A percentile compares a stretch with the other conserved stretches of the same genome.
phyloP scores from a whole-genome alignment of 768 basidiomycete species.

The Rhizopogon vinicolor region DNA sequence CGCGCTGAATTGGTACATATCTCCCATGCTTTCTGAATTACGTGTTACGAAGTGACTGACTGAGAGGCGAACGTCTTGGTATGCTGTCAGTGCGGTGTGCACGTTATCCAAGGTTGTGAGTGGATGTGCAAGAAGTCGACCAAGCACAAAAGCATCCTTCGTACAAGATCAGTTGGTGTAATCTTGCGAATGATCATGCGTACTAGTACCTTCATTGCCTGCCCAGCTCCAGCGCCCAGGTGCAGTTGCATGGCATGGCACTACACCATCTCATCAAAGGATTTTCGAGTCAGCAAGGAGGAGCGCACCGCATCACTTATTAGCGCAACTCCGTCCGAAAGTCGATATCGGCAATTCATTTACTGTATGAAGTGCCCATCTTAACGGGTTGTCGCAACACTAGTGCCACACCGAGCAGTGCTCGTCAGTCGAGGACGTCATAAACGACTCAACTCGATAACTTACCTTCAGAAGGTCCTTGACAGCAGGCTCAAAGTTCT shows the following conservation, averaged over 20 bases:
- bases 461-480: slow-evolving; percentile 23
- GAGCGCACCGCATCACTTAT: slow-evolving; percentile 44
- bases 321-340: slow-evolving; percentile 36
- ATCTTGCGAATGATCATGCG: neutral
- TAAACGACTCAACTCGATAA: neutral
- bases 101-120: slow-evolving; percentile 7
- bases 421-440: neutral
- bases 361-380: slow-evolving; percentile 43
- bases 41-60: slow-evolving; percentile 9
- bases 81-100: slow-evolving; percentile 8
- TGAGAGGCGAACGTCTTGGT: slow-evolving; percentile 17
- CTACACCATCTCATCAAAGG: neutral
- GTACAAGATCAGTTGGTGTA: neutral
- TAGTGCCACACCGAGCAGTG: slow-evolving; percentile 4
- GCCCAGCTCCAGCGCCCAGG: slow-evolving; percentile 19
- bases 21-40: slow-evolving; percentile 11
- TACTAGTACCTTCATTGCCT: slow-evolving; percentile 25
- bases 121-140: slow-evolving; percentile 11
- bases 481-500: slow-evolving; percentile 35
- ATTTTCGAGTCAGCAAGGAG: neutral
- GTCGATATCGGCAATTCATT: slow-evolving; percentile 36
- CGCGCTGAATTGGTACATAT: slow-evolving; percentile 14
- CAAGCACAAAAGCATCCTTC: slow-evolving; percentile 22
- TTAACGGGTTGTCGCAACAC: slow-evolving; percentile 32
- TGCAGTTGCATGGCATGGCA: slow-evolving; percentile 23